Percentiles rank a stretch among this genome's conserved stretches.
These are phyloP conservation scores for Arabidopsis lyrata DNA, from an alignment of 441 rosid genomes.

Conservation along the genomic window DNA sequence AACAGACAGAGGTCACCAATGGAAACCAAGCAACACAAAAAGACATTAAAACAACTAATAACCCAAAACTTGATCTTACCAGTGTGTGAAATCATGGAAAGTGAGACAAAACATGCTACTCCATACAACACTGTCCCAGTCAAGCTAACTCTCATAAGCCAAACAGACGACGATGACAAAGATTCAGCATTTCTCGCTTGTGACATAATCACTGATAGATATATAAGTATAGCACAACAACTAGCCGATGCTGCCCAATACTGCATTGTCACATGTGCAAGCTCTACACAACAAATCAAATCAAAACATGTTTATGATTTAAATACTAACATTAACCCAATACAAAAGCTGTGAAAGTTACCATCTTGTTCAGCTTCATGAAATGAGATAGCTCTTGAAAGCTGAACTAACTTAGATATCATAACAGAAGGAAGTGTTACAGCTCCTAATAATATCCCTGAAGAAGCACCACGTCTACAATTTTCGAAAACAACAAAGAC, in stretches of 20 bases:
- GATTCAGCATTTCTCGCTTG: conserved; percentile 36
- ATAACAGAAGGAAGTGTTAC: conserved; percentile 82
- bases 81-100: conserved; percentile 59
- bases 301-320: background rate
- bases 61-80: conserved; percentile 47
- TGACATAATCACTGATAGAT: conserved; percentile 57
- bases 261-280: conserved; percentile 75
- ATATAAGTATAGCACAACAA: conserved; percentile 72
- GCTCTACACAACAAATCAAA: conserved; percentile 53
- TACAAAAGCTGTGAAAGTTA: conserved; percentile 32
- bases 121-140: conserved; percentile 56
- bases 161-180: conserved; percentile 40
- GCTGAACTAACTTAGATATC: conserved; percentile 79
- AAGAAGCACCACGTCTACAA: conserved; percentile 83
- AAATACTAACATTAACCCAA: background rate
- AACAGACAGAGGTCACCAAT: conserved; percentile 27
- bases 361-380: conserved; percentile 65
- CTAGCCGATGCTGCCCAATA: conserved; percentile 79
- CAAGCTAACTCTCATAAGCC: conserved; percentile 57
- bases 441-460: conserved; percentile 89
- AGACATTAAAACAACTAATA: background rate
- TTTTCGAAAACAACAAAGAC: conserved; percentile 2
- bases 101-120: conserved; percentile 62
- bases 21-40: background rate
- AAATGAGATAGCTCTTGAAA: conserved; percentile 65